Base-by-base conservation (phyloP, 2,329 filamentous ascomycete species). In the Hypoxylon sp. region DNA sequence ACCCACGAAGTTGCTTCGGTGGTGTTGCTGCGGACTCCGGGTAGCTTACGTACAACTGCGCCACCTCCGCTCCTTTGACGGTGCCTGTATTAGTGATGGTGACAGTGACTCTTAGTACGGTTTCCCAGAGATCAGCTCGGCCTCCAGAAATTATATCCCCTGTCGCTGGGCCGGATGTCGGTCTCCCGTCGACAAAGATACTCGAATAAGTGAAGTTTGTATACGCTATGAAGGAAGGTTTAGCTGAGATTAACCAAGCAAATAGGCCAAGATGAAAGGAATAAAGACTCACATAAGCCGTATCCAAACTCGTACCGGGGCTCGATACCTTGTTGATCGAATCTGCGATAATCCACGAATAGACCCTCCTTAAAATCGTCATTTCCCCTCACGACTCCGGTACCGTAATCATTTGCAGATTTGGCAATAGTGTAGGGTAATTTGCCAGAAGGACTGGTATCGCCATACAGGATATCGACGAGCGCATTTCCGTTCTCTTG, bases 401-500 rank as follows among this genome's bases (percentile, higher is more conserved):
- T 81, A 35, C 82, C 82, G 68, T 87, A 88, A 71, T 87, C 85
- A 6, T 66, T 72, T 1, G 78, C 73, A 1, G 76, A 74, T 76
- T 85, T 85, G 47, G 81, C 85, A 58, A 87, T 86, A 1, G 85
- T 87, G 76, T 85, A 86, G 0, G 83, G 82, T 51, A 86, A 77
- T 75, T 85, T 84, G 24, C 84, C 84, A 9, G 79, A 82, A 9
- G 84, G 84, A 47, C 75, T 78, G 0, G 78, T 76, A 4, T 78
- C 75, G 54, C 92, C 92, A 78, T 92, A 94, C 6, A 94, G 84
- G 22, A 94, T 83, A 75, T 94, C 92, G 2, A 90, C 89, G 51
- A 94, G 87, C 2, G 91, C 87, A 75, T 93, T 93, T 10, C 92
- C 92, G 72, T 87, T 92, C 80, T 94, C 90, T 75, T 94, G 89